Percentiles rank a stretch among this genome's conserved stretches.
These are phyloP conservation scores for Cyclostephanos invisitatus DNA, from an alignment of 108 stramenopile species.

Conservation along the genomic window DNA sequence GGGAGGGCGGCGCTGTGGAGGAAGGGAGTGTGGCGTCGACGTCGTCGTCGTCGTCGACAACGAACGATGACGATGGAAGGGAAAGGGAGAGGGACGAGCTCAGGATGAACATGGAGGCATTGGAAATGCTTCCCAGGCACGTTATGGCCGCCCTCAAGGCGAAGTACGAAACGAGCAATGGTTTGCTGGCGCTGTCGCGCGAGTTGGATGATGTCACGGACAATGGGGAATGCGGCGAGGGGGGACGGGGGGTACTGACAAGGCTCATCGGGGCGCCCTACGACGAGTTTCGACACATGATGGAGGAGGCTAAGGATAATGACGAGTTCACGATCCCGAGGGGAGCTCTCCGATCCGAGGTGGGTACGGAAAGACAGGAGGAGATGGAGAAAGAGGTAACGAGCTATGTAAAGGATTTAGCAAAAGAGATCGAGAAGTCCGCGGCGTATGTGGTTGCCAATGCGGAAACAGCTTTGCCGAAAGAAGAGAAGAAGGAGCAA, in stretches of 20 bases:
- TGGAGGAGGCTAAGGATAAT: background rate
- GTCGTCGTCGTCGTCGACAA: background rate
- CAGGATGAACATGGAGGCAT: conserved; percentile 13
- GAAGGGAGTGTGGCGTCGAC: background rate
- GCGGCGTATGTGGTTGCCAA: too few relatives aligned
- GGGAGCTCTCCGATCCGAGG: background rate
- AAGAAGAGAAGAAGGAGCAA: too few relatives aligned
- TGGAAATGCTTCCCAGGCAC: conserved; percentile 44
- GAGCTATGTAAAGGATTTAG: background rate
- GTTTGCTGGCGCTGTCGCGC: conserved; percentile 27
- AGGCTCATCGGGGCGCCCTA: conserved; percentile 5
- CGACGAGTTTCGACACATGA: background rate
- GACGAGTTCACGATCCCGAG: background rate
- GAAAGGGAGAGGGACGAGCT: conserved; percentile 17
- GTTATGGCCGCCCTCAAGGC: conserved; percentile 32
- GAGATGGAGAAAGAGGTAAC: background rate
- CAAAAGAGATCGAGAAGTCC: too few relatives aligned
- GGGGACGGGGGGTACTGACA: conserved; percentile 3
- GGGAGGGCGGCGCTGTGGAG: background rate
- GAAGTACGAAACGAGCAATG: conserved; percentile 40
- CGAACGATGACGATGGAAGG: background rate
- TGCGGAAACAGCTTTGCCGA: too few relatives aligned
- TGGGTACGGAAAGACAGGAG: too few relatives aligned
- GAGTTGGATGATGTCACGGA: conserved; percentile 35
- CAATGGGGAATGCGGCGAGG: conserved; percentile 11